A percentile compares a stretch with the other conserved stretches of the same genome.
Conservation (phyloP, 2,329 filamentous ascomycete species). For the Gremmenia infestans region DNA sequence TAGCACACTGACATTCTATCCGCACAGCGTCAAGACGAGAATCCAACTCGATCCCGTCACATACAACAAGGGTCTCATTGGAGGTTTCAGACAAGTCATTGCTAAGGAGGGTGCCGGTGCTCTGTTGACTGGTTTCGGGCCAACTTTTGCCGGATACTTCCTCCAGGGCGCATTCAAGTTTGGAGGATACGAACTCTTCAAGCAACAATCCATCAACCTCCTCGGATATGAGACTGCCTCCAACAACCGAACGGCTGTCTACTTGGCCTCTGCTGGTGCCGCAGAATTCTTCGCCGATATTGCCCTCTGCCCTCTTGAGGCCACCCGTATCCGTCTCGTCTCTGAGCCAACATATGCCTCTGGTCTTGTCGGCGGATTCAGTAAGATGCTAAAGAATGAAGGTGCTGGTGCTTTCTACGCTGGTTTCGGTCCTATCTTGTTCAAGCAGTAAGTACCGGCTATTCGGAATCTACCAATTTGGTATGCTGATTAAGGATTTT, state of each 20-base stretch:
- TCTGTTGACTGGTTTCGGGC: conserved; percentile 79
- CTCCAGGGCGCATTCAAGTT: conserved; percentile 92
- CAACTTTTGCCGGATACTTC: conserved; percentile 87
- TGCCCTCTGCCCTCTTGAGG: conserved; percentile 86
- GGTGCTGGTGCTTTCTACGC: conserved; percentile 85
- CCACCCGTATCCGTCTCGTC: conserved; percentile 89
- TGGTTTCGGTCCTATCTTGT: conserved; percentile 81
- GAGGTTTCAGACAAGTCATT: conserved; percentile 82
- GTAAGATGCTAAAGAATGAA: conserved; percentile 78
- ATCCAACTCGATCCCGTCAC: conserved; percentile 87
- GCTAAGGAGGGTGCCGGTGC: conserved; percentile 79
- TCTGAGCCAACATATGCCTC: conserved; percentile 80
- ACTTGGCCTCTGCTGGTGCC: conserved; percentile 63
- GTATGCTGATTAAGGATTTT: conserved; percentile 11
- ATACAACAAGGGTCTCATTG: conserved; percentile 84
- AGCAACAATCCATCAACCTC: conserved; percentile 79
- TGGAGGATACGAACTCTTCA: conserved; percentile 94
- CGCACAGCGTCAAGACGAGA: conserved; percentile 80
- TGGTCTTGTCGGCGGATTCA: conserved; percentile 73
- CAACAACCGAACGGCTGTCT: conserved; percentile 76
- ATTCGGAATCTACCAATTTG: background rate
- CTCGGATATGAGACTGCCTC: conserved; percentile 73
- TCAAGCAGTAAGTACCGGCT: conserved; percentile 61
- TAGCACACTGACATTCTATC: conserved; percentile 21
- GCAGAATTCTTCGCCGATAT: conserved; percentile 72